Evolutionary conservation across 139 green algal genomes (phyloP).

Genomic region (Chlorella sp.): DNA sequence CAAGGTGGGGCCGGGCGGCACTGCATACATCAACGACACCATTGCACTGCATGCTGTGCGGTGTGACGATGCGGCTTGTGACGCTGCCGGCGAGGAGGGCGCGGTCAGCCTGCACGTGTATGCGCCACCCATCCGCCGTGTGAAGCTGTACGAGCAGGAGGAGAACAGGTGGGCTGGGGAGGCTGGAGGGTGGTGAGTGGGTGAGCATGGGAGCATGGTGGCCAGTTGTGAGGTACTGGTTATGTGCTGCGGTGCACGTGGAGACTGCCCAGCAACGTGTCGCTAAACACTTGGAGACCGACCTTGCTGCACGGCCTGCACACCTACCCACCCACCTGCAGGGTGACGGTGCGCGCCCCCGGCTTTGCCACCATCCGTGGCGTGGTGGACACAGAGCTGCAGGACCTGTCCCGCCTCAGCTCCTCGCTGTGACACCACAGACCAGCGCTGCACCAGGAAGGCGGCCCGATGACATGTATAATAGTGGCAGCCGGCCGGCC

Average conservation of each 20-base stretch:
- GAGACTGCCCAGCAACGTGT: too few species aligned
- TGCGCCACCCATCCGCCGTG: slow-evolving; percentile 49
- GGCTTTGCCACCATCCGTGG: slow-evolving; percentile 35
- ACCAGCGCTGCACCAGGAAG: too few species aligned
- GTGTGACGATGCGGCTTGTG: slow-evolving; percentile 1
- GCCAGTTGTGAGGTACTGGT: too few species aligned
- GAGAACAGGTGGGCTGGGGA: background rate
- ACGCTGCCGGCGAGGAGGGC: slow-evolving; percentile 6
- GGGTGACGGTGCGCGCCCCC: slow-evolving; percentile 33
- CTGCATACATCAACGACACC: slow-evolving; percentile 56
- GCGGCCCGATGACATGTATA: too few species aligned
- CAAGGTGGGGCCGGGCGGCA: slow-evolving; percentile 15
- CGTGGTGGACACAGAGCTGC: slow-evolving; percentile 5
- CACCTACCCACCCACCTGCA: background rate
- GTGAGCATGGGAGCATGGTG: too few species aligned
- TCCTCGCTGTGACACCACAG: slow-evolving; percentile 15
- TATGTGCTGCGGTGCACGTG: too few species aligned
- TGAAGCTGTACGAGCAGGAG: slow-evolving; percentile 49
- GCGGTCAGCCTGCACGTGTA: slow-evolving; percentile 57
- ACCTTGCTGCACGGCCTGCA: too few species aligned
- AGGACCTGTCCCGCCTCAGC: background rate
- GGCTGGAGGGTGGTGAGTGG: background rate
- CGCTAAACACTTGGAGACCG: too few species aligned
- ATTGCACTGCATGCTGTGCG: slow-evolving; percentile 52
- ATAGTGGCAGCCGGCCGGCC: too few species aligned